phyloP scores from a whole-genome alignment of 2,329 filamentous ascomycete genomes.

The Sporothrix pseudoabietina region DNA sequence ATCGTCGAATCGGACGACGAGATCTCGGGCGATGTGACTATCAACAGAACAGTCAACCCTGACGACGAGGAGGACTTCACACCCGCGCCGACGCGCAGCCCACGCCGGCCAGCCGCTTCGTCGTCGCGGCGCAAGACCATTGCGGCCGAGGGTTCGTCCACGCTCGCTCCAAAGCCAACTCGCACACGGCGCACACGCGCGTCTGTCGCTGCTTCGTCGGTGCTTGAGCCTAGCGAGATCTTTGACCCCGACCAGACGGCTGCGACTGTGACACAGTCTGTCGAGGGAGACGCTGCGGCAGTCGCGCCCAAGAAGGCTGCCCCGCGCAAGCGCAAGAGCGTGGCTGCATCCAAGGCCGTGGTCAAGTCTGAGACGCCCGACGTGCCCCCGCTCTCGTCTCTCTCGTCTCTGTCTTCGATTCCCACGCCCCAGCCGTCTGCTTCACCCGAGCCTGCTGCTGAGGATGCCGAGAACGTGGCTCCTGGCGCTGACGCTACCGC shows the following conservation, averaged over 20 bases:
- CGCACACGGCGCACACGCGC: constrained; percentile 49
- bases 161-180: constrained; percentile 40
- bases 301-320: constrained; percentile 48
- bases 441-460: constrained; percentile 6
- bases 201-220: constrained; percentile 41
- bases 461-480: constrained; percentile 14
- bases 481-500: background rate
- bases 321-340: constrained; percentile 69
- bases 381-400: constrained; percentile 41
- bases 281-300: constrained; percentile 37
- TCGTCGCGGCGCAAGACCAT: constrained; percentile 46
- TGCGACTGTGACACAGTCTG: constrained; percentile 39
- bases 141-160: constrained; percentile 41
- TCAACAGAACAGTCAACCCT: constrained; percentile 48
- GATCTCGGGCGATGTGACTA: constrained; percentile 52
- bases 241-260: constrained; percentile 57
- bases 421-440: constrained; percentile 9
- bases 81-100: constrained; percentile 65
- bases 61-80: constrained; percentile 75
- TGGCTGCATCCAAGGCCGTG: constrained; percentile 46
- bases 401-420: constrained; percentile 18
- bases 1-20: constrained; percentile 82
- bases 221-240: constrained; percentile 62
- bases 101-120: constrained; percentile 41
- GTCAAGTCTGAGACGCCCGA: constrained; percentile 47